Base-by-base conservation (phyloP, 345 rosid species). In the Lumnitzera littorea region DNA sequence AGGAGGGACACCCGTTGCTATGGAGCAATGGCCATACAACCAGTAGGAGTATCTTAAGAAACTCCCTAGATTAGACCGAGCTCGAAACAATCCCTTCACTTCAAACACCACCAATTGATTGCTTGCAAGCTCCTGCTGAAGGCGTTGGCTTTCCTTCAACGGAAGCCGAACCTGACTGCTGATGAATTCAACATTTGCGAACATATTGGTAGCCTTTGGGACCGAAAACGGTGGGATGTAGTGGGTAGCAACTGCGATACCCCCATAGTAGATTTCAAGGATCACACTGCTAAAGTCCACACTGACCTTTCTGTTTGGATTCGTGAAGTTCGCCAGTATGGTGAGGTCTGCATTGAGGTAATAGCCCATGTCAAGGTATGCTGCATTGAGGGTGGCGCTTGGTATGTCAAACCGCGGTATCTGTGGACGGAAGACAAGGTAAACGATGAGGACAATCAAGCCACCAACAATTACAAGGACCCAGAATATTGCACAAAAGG, bases 261-360 rank as follows among this genome's bases (percentile, higher is more conserved):
- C 71, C 62, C 85, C 85, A 20, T 82, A 81, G 75, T 75, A 87
- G 31, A 91, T 85, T 72, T 89, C 87, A 27, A 86, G 67, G 73
- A 74, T 74, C 65, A 84, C 67, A 54, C 56, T 76, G 74, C 79
- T 82, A 84, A 88, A 94, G 55, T 86, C 97, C 56, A 88, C 78
- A 0, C 69, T 75, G 60, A 81, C 85, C 68, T 84, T 90, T 74
- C 70, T 81, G 84, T 88, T 90, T 3, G 91, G 91, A 64, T 94
- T 94, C 36, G 95, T 87, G 91, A 90, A 84, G 76, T 94, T 94
- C 4, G 81, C 84, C 2, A 90, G 88, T 54, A 94, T 11, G 0
- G 76, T 65, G 16, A 94, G 61, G 72, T 88, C 96, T 10, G 91
- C 91, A 24, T 88, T 90, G 0, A 94, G 85, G 57, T 76, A 54